phyloP scores from a whole-genome alignment of 805 yeast species.

The Saturnispora mendoncae region DNA sequence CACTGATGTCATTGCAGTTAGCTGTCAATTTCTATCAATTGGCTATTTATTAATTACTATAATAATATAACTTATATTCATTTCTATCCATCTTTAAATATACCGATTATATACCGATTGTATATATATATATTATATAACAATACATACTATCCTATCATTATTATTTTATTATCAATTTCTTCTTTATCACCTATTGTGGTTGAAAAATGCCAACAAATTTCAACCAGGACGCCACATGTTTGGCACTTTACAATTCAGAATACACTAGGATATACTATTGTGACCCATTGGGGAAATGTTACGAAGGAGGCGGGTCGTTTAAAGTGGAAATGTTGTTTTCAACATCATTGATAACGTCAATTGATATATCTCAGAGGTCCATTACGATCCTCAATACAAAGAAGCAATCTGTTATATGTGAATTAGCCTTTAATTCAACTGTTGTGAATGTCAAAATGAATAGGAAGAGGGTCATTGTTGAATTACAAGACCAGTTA shows the following conservation, averaged over 20 bases:
- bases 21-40: no score
- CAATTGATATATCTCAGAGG: constrained; percentile 68
- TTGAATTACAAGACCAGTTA: constrained; percentile 70
- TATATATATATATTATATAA: no score
- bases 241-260: constrained; percentile 66
- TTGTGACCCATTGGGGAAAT: constrained; percentile 80
- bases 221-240: constrained; percentile 84
- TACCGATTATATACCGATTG: no score
- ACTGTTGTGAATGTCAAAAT: constrained; percentile 62
- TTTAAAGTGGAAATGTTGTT: constrained; percentile 85
- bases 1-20: no score
- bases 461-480: constrained; percentile 75
- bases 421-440: constrained; percentile 83
- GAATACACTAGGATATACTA: constrained; percentile 66
- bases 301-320: constrained; percentile 39
- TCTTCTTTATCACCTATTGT: no score
- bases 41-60: no score
- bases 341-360: constrained; percentile 74
- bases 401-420: constrained; percentile 62
- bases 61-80: no score
- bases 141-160: no score
- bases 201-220: constrained; percentile 10
- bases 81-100: no score
- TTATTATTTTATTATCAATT: no score
- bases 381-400: constrained; percentile 78